Conservation (phyloP, 768 basidiomycete species). For the Lactarius indigo region DNA sequence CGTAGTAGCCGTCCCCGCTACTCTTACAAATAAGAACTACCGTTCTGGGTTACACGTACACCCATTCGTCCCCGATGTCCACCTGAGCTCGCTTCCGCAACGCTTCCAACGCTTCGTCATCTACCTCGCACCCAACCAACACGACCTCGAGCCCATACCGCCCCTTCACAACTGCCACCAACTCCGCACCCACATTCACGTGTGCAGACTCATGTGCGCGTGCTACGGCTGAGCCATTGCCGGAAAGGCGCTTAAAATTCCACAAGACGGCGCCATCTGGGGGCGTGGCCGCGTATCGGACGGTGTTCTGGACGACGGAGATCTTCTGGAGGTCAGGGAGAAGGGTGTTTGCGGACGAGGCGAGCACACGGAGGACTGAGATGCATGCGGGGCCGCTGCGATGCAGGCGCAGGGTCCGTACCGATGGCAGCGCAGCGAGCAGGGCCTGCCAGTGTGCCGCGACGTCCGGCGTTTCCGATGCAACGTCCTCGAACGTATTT, state of each 20-base stretch:
- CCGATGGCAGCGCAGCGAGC: not conserved
- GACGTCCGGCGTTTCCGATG: not conserved
- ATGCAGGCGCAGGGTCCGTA: slow-evolving; percentile 3
- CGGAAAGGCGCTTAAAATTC: slow-evolving; percentile 15
- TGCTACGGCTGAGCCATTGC: not conserved
- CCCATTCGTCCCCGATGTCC: slow-evolving; percentile 16
- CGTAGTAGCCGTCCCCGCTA: too few relatives aligned
- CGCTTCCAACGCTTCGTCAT: slow-evolving; percentile 1
- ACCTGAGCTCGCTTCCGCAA: slow-evolving; percentile 12
- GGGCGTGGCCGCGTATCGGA: not conserved
- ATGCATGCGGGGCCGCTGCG: not conserved
- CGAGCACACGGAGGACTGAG: not conserved
- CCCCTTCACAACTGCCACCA: slow-evolving; percentile 7
- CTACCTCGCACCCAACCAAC: slow-evolving; percentile 9
- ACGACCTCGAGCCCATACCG: slow-evolving; percentile 14
- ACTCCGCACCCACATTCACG: not conserved
- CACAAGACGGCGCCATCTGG: not conserved
- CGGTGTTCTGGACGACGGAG: slow-evolving; percentile 1
- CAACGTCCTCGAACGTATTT: not conserved
- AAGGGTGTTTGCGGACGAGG: not conserved
- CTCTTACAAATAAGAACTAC: not conserved
- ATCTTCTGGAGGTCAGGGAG: slow-evolving; percentile 15
- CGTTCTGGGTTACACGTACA: slow-evolving; percentile 4
- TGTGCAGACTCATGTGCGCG: not conserved
- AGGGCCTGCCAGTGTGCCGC: slow-evolving; percentile 4